Evolutionary conservation across 2,329 filamentous ascomycete species (phyloP), one percentile per base, ranked within the genome.

Genomic region (Parastagonospora avenae): DNA sequence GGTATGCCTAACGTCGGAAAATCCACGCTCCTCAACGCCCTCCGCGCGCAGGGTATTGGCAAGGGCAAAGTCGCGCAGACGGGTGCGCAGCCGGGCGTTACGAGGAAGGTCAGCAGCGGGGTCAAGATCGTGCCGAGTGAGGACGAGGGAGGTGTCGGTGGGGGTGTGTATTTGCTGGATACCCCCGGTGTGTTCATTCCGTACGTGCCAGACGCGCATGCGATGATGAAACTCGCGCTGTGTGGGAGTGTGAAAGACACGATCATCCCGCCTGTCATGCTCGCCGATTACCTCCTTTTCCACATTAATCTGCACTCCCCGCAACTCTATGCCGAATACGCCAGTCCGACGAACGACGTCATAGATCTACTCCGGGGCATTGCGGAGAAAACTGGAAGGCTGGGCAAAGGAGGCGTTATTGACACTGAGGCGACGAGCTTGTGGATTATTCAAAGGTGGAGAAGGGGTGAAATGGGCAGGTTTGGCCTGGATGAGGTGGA

Each of bases 1-100:
- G 94, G 94, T 48, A 97, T 99, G 92, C 94, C 94, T 31, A 99
- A 99, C 70, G 91, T 96, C 0, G 94, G 94, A 31, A 99, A 99
- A 76, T 96, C 91, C 40, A 92, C 92, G 1, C 80, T 99, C n/a
- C 84, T 99, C 36, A 99, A 99, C 73, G 84, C 87, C 12, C 82
- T 97, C 42, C 87, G 94, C 15, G 83, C 80, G 35, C 79, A 82
- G 14, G 91, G 91, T 35, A 82, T 90, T 58, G 76, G 79, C 60
- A 77, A 80, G 42, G 80, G 81, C 15, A 95, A 93, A 71, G 92
- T 86, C 1, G 90, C 92, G 32, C 81, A 79, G 55, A 97, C 92
- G 1, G 94, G 94, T 8, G 86, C 88, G 9, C 87, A 97, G 66
- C 92, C 94, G 2, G 94, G 94, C 37, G 82, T 97, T 4, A 99